Evolutionary conservation across 2,329 filamentous ascomycete genomes (phyloP), one percentile per base, ranked within the genome.

Genomic region (Arachnopeziza araneosa): DNA sequence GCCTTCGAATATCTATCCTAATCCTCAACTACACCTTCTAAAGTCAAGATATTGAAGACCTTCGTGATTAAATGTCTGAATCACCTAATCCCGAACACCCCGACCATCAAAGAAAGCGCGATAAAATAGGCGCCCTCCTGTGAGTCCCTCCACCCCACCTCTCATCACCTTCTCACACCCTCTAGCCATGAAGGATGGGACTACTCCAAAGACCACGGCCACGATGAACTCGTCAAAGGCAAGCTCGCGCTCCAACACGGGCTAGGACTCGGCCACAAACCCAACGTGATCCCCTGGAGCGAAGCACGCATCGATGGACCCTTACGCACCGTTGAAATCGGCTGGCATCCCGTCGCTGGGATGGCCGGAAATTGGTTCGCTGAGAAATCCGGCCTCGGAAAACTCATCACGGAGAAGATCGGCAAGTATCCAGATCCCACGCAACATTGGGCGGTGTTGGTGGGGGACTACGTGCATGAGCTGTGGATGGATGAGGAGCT

Each of bases 401-500:
- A 79, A 70, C 73, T 81, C 74, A 84, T 85, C 60, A 83, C 80
- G 0, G 78, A 82, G 52, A 79, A 77, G 63, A 78, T 82, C 57
- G 77, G 81, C 65, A 76, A 74, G 59, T 83, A 81, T 62, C 82
- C 82, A 0, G 82, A 85, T 66, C 82, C 82, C 2, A 83, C 81
- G 3, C 82, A 85, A 71, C 82, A 85, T 66, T 85, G 82, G 82
- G 81, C 80, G 1, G 79, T 84, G 1, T 73, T 85, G 0, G 80
- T 84, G 0, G 82, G 80, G 1, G 80, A 79, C 14, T 85, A 75
- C 66, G 77, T 76, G 1, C 82, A 84, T 67, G 76, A 84, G 68
- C 71, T 85, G n/a, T 85, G 82, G 82, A 84, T 84, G 81, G 81
- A 84, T 50, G 82, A 84, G 67, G 73, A 79, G 12, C 77, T 84